Evolutionary conservation across 2,329 filamentous ascomycete species (phyloP), one percentile per base, ranked within the genome.

Genomic region (Drechmeria coniospora): DNA sequence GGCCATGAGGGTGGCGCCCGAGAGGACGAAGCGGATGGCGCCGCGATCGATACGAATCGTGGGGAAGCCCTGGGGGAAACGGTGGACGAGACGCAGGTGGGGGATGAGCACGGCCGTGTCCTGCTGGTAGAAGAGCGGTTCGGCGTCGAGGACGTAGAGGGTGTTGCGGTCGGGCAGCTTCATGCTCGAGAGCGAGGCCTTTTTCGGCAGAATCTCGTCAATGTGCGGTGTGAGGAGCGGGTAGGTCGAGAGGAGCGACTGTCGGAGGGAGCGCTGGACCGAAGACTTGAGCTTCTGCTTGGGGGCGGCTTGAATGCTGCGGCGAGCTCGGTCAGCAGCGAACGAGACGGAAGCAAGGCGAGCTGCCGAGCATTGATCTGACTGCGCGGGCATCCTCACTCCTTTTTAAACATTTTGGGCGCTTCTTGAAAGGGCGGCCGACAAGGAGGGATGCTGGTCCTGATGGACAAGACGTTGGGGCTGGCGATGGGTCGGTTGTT

Each of bases 281-380:
- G 84, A 93, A 39, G 87, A 94, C 61, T 95, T 98, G 56, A 95
- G 82, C 65, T 95, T 95, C 43, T 84, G 83, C 61, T 90, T 92
- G 31, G 81, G 76, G 40, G 79, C 73, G 15, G 77, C 60, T 44
- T 74, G 62, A 51, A 93, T 74, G 40, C 80, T 87, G 46, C 14
- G 19, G 17, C 18, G 10, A 6, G 21, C 18, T 15, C 4, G 18
- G 18, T 30, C 25, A 21, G 21, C 26, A 20, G 25, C n/a, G n/a
- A n/a, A n/a, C n/a, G n/a, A n/a, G n/a, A n/a, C n/a, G n/a, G n/a
- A n/a, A n/a, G n/a, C n/a, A n/a, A n/a, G n/a, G n/a, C n/a, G n/a
- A n/a, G n/a, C n/a, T n/a, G n/a, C n/a, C n/a, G n/a, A n/a, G n/a
- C n/a, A n/a, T n/a, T 11, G 20, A 9, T 21, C 9, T 6, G 5